Conservation (phyloP, 164 flowering plant species). For the Aristolochia contorta region DNA sequence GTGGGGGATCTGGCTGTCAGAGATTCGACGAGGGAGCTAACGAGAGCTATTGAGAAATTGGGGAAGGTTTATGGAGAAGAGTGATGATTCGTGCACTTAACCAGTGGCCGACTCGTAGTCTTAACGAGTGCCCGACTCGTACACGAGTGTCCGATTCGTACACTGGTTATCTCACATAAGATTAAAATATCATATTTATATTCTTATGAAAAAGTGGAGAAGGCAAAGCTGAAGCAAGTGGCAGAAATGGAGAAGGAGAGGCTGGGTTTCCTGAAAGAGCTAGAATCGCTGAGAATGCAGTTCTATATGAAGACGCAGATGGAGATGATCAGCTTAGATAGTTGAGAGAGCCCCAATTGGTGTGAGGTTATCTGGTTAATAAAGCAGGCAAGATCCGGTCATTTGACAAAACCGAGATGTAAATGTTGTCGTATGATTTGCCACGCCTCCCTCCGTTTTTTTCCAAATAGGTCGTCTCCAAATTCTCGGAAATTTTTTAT, state of each 20-base stretch:
- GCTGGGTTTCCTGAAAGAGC: slow-evolving; percentile 72
- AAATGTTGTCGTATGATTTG: not conserved
- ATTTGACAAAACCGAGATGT: not conserved
- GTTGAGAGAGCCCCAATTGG: not conserved
- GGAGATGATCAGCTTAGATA: slow-evolving; percentile 30
- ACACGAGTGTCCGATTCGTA: too few species aligned
- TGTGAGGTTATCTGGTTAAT: not conserved
- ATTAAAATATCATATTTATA: too few species aligned
- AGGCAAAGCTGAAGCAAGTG: slow-evolving; percentile 57
- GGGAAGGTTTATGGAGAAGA: slow-evolving; percentile 81
- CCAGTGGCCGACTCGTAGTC: too few species aligned
- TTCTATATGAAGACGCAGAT: slow-evolving; percentile 72
- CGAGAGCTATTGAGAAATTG: slow-evolving; percentile 55
- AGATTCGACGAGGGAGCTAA: slow-evolving; percentile 47
- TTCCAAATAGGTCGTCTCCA: too few species aligned
- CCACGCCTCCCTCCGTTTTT: too few species aligned
- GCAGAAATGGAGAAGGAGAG: slow-evolving; percentile 92
- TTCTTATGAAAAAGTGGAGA: slow-evolving; percentile 76
- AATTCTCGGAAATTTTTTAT: too few species aligned
- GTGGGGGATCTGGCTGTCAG: slow-evolving; percentile 16
- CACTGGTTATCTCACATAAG: too few species aligned
- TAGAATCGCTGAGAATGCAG: slow-evolving; percentile 92
- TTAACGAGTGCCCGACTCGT: too few species aligned
- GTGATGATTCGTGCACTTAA: too few species aligned
- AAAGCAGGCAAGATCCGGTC: slow-evolving; percentile 19